Evolutionary conservation across 1,284 basidiomycete species (phyloP).

Genomic region (Wallemia mellicola): DNA sequence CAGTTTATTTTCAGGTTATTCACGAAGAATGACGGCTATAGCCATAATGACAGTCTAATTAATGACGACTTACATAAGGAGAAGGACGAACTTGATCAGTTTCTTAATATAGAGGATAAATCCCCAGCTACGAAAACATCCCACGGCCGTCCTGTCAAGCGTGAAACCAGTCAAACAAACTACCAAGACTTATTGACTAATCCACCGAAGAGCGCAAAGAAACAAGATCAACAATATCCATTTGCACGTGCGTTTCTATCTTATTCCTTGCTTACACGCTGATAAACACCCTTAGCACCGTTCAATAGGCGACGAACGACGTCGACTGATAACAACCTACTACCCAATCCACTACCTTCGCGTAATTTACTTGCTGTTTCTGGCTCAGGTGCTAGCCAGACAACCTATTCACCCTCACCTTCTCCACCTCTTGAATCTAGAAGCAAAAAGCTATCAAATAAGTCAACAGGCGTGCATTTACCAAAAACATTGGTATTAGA

Average conservation of each 20-base stretch:
- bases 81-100: neutral
- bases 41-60: neutral
- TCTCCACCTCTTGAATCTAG: neutral
- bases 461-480: constrained; percentile 35
- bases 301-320: neutral
- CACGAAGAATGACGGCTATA: neutral
- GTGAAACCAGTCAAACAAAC: neutral
- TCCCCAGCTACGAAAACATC: no score
- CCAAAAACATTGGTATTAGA: constrained; percentile 84
- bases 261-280: neutral
- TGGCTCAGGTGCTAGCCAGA: neutral
- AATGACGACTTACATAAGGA: neutral
- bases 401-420: neutral
- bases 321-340: neutral
- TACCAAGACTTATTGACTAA: neutral
- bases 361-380: neutral
- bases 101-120: no score
- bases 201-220: neutral
- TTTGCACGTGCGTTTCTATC: neutral
- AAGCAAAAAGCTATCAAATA: neutral
- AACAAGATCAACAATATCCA: neutral
- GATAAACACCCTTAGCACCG: neutral
- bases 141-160: neutral
- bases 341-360: neutral
- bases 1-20: neutral